A percentile compares a stretch with the other conserved stretches of the same genome.
These are phyloP conservation scores for Fusarium nematophilum DNA, from an alignment of 2,329 filamentous ascomycete genomes.

Conservation along the genomic window DNA sequence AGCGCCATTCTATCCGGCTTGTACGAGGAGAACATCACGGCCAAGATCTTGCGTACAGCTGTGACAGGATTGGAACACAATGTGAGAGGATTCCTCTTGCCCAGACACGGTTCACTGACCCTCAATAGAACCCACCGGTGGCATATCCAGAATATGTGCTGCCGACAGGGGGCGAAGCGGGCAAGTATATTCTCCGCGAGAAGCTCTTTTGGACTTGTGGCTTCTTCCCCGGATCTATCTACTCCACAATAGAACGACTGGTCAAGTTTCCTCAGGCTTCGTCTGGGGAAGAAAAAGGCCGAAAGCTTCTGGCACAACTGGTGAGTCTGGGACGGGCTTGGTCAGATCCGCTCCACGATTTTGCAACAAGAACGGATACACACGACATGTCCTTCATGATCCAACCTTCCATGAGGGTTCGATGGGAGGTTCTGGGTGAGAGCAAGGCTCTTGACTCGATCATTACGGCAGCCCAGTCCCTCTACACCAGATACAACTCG, in stretches of 20 bases:
- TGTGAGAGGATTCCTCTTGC: not conserved
- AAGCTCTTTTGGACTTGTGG: slow-evolving; percentile 52
- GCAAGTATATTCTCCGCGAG: slow-evolving; percentile 36
- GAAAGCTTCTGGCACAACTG: slow-evolving; percentile 38
- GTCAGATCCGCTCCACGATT: slow-evolving; percentile 49
- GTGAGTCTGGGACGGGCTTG: slow-evolving; percentile 43
- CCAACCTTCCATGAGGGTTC: slow-evolving; percentile 58
- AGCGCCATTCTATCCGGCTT: slow-evolving; percentile 6
- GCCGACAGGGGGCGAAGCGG: slow-evolving; percentile 25
- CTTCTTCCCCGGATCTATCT: slow-evolving; percentile 53
- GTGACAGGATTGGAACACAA: slow-evolving; percentile 26
- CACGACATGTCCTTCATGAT: slow-evolving; percentile 68
- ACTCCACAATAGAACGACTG: slow-evolving; percentile 48
- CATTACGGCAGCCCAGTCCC: slow-evolving; percentile 56
- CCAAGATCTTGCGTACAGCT: slow-evolving; percentile 31
- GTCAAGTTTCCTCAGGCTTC: slow-evolving; percentile 46
- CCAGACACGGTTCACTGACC: not conserved
- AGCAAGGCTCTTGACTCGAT: slow-evolving; percentile 52
- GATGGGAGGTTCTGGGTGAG: slow-evolving; percentile 59
- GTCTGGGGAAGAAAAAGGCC: slow-evolving; percentile 13
- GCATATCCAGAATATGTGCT: slow-evolving; percentile 40
- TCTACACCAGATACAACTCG: slow-evolving; percentile 56
- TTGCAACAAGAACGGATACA: slow-evolving; percentile 57
- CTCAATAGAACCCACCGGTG: slow-evolving; percentile 24
- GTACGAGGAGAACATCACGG: slow-evolving; percentile 37